Evolutionary conservation across 2,329 filamentous ascomycete species (phyloP).

Genomic region (Diplodia mutila): DNA sequence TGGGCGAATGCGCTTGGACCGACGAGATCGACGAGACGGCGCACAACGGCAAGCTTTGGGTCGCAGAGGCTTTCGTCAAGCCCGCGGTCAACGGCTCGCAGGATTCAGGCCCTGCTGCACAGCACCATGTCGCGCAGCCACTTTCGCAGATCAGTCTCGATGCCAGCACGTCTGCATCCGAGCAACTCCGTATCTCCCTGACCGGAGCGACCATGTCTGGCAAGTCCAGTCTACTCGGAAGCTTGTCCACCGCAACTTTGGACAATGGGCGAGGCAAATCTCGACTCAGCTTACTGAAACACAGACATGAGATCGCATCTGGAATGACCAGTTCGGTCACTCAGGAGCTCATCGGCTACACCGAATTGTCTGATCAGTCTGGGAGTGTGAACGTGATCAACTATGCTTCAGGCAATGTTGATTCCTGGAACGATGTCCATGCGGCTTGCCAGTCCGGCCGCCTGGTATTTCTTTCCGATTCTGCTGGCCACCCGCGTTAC

Average conservation of each 20-base stretch:
- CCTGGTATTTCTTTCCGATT: slow-evolving; percentile 87
- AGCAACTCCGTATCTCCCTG: slow-evolving; percentile 84
- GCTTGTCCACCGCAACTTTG: slow-evolving; percentile 80
- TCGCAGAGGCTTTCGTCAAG: slow-evolving; percentile 86
- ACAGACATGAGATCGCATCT: slow-evolving; percentile 89
- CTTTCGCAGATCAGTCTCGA: slow-evolving; percentile 24
- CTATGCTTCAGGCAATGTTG: slow-evolving; percentile 82
- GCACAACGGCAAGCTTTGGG: slow-evolving; percentile 65
- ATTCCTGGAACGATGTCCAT: slow-evolving; percentile 94
- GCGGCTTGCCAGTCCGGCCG: slow-evolving; percentile 72
- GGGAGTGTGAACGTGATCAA: slow-evolving; percentile 54
- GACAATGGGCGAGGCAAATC: slow-evolving; percentile 94
- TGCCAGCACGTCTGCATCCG: slow-evolving; percentile 28
- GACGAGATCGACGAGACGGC: slow-evolving; percentile 42
- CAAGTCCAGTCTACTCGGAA: slow-evolving; percentile 89
- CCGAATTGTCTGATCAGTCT: slow-evolving; percentile 18
- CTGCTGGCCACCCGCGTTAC: slow-evolving; percentile 87
- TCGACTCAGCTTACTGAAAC: slow-evolving; percentile 83
- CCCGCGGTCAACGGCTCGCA: slow-evolving; percentile 62
- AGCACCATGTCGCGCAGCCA: slow-evolving; percentile 10
- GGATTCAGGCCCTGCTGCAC: not conserved
- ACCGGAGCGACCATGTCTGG: slow-evolving; percentile 89
- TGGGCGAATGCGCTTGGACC: slow-evolving; percentile 81
- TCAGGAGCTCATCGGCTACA: slow-evolving; percentile 89
- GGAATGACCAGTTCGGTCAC: slow-evolving; percentile 94